Percentiles rank a stretch among this genome's conserved stretches.
These are phyloP conservation scores for Acanthochlamys bracteata DNA, from an alignment of 106 monocot species.

Conservation along the genomic window DNA sequence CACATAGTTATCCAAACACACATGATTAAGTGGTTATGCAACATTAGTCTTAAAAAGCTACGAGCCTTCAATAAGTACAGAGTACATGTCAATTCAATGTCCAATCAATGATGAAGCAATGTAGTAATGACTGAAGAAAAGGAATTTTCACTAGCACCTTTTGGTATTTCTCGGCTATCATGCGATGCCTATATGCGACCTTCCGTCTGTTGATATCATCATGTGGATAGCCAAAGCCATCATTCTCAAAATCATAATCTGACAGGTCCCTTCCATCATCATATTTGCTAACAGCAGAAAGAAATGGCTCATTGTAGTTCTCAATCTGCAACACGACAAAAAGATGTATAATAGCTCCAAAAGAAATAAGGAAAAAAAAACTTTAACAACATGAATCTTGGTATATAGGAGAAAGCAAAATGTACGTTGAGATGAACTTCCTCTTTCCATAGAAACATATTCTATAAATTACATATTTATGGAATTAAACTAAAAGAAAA, in stretches of 20 bases:
- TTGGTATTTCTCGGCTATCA: constrained; percentile 66
- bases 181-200: constrained; percentile 76
- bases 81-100: too few relatives aligned
- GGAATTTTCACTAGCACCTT: constrained; percentile 37
- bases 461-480: too few relatives aligned
- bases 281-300: constrained; percentile 44
- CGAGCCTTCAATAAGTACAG: too few relatives aligned
- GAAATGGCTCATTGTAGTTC: constrained; percentile 75
- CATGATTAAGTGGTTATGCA: too few relatives aligned
- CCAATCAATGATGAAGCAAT: neutral
- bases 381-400: too few relatives aligned
- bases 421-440: too few relatives aligned
- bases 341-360: neutral
- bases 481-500: too few relatives aligned
- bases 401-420: too few relatives aligned
- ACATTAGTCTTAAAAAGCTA: too few relatives aligned
- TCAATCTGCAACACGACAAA: constrained; percentile 52
- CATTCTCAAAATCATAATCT: constrained; percentile 73
- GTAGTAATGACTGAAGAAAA: neutral
- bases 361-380: too few relatives aligned
- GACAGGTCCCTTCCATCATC: constrained; percentile 87
- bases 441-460: too few relatives aligned
- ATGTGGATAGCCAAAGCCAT: constrained; percentile 47
- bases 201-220: constrained; percentile 82
- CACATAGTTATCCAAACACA: too few relatives aligned